Percentiles rank a stretch among this genome's conserved stretches.
These are phyloP conservation scores for Tricladium varicosporioides DNA, from an alignment of 2,329 filamentous ascomycete genomes.

Conservation along the genomic window DNA sequence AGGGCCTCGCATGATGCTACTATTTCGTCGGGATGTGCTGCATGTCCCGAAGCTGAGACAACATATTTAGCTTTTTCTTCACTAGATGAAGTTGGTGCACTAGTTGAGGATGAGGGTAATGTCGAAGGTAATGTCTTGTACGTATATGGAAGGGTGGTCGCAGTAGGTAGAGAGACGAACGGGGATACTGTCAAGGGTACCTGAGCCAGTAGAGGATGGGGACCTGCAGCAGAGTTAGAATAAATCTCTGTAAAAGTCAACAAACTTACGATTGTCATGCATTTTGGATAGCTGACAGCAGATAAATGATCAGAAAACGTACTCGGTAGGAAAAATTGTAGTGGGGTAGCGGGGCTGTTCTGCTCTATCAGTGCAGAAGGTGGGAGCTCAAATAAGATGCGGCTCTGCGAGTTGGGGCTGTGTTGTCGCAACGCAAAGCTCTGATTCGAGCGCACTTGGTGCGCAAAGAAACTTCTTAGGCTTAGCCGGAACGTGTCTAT, in stretches of 20 bases:
- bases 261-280: conserved; percentile 31
- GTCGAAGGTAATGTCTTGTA: conserved; percentile 89
- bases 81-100: conserved; percentile 42
- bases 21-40: conserved; percentile 85
- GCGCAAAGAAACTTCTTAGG: not conserved
- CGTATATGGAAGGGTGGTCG: conserved; percentile 90
- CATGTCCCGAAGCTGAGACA: conserved; percentile 72
- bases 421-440: not conserved
- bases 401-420: not conserved
- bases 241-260: not conserved
- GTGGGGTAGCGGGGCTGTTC: not conserved
- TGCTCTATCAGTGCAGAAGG: not conserved
- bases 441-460: not conserved
- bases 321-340: not conserved
- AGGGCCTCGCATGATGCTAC: conserved; percentile 77
- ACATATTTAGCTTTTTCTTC: conserved; percentile 69
- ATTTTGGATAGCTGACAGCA: conserved; percentile 15
- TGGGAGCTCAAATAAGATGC: not conserved
- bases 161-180: conserved; percentile 85
- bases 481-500: not conserved
- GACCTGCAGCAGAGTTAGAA: conserved; percentile 45
- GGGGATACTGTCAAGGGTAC: conserved; percentile 92
- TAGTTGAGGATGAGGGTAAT: conserved; percentile 70
- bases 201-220: conserved; percentile 87
- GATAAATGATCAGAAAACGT: no score